Evolutionary conservation across 2,329 filamentous ascomycete species (phyloP).

Genomic region (Tolypocladium tundrense): DNA sequence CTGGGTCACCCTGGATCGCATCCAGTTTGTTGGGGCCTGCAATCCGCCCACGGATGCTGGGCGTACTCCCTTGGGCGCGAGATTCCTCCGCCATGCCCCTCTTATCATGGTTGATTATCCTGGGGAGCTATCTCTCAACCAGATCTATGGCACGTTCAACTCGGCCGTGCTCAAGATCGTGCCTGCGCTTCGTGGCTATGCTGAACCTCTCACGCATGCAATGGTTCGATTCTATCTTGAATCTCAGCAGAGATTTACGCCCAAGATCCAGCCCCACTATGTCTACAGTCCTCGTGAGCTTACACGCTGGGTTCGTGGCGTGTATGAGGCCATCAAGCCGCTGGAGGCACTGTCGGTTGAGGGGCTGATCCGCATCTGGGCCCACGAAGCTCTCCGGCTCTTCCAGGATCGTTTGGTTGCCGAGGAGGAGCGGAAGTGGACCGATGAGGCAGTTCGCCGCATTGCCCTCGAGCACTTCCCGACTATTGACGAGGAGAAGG

Average conservation of each 20-base stretch:
- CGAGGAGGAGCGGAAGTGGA: constrained; percentile 93
- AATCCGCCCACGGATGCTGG: constrained; percentile 97
- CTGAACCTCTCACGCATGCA: constrained; percentile 85
- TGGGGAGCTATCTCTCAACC: constrained; percentile 83
- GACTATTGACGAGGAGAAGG: constrained; percentile 82
- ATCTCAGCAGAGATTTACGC: constrained; percentile 89
- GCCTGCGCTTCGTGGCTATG: constrained; percentile 86
- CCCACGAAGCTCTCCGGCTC: constrained; percentile 87
- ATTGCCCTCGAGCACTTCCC: constrained; percentile 91
- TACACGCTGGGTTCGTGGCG: constrained; percentile 91
- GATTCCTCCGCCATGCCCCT: constrained; percentile 94
- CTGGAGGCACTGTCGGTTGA: constrained; percentile 82
- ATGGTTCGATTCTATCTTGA: constrained; percentile 97
- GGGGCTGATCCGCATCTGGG: constrained; percentile 93
- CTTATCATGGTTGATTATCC: constrained; percentile 99
- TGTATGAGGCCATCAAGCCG: constrained; percentile 93
- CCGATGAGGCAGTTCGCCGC: constrained; percentile 72
- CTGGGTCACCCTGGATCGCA: constrained; percentile 94
- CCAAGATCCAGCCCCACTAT: constrained; percentile 95
- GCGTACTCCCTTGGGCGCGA: constrained; percentile 82
- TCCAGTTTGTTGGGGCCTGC: constrained; percentile 97
- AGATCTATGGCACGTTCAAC: constrained; percentile 99
- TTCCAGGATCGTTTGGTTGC: constrained; percentile 96
- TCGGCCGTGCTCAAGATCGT: constrained; percentile 93
- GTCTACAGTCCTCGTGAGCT: constrained; percentile 98